These are phyloP conservation scores for Centella asiatica DNA, from an alignment of 129 eudicot species.

Conservation along the genomic window DNA sequence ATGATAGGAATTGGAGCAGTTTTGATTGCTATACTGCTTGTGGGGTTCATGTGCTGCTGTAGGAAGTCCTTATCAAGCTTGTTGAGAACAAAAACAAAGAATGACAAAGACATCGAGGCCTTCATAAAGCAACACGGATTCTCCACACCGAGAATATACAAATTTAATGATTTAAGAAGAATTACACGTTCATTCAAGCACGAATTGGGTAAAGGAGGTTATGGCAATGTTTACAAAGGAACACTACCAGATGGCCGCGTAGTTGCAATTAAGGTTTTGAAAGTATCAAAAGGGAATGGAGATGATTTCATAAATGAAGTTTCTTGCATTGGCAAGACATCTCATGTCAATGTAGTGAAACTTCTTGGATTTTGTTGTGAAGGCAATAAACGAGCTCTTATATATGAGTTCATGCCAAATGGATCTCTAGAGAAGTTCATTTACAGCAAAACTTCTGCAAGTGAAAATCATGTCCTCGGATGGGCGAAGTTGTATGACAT, in stretches of 20 bases:
- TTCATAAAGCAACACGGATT: conserved; percentile 13
- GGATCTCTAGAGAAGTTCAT: conserved; percentile 36
- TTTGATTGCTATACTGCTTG: too few relatives aligned
- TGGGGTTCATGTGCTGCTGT: too few relatives aligned
- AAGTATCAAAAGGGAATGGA: conserved; percentile 20
- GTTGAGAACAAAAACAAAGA: too few relatives aligned
- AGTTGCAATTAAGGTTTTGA: conserved; percentile 23
- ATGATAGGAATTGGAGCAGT: too few relatives aligned
- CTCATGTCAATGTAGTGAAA: conserved; percentile 29
- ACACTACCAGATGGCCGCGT: too few relatives aligned
- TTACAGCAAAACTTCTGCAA: background rate
- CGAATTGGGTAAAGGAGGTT: too few relatives aligned
- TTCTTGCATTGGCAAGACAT: conserved; percentile 27
- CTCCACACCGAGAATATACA: conserved; percentile 16
- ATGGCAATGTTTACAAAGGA: too few relatives aligned
- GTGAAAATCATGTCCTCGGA: background rate
- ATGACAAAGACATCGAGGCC: conserved; percentile 20
- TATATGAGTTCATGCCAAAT: conserved; percentile 33
- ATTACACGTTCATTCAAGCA: conserved; percentile 24
- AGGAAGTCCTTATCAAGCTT: too few relatives aligned
- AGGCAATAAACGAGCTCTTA: conserved; percentile 15
- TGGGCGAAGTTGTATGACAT: conserved; percentile 17
- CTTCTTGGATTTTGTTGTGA: conserved; percentile 28
- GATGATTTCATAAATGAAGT: conserved; percentile 35
- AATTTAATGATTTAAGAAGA: conserved; percentile 14